Conservation (phyloP, 371 early-diverging fungal species). For the Blakeslea trispora region DNA sequence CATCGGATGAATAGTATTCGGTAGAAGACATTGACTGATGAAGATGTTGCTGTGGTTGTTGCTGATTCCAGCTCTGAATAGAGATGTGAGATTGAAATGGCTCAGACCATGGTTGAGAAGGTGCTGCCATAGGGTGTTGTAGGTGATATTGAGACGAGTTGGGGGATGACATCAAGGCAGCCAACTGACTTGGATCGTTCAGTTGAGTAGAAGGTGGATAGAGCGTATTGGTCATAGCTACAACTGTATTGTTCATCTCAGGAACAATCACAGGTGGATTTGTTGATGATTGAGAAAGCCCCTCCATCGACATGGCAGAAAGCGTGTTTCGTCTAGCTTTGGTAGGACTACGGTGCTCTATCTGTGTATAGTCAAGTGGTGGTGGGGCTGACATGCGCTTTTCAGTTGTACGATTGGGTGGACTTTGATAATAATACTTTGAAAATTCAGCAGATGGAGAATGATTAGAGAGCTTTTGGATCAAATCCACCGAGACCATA, state of each 20-base stretch:
- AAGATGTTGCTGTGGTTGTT: slow-evolving; percentile 12
- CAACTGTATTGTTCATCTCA: no score
- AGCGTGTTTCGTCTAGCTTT: slow-evolving; percentile 13
- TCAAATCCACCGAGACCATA: slow-evolving; percentile 21
- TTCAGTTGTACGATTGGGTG: slow-evolving; percentile 16
- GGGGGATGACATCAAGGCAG: slow-evolving; percentile 2
- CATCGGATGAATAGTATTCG: background rate
- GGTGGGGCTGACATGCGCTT: slow-evolving; percentile 32
- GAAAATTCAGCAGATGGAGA: slow-evolving; percentile 39
- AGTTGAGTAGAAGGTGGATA: slow-evolving; percentile 17
- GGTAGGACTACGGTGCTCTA: background rate
- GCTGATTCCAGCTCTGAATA: slow-evolving; percentile 9
- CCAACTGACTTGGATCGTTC: slow-evolving; percentile 11
- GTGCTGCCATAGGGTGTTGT: background rate
- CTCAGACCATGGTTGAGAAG: background rate
- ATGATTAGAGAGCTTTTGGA: slow-evolving; percentile 32
- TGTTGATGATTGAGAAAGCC: background rate
- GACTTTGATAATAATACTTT: slow-evolving; percentile 1
- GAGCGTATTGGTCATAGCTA: background rate
- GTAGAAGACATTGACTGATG: slow-evolving; percentile 4
- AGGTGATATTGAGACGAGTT: slow-evolving; percentile 1
- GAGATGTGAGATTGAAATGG: background rate
- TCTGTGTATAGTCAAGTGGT: background rate
- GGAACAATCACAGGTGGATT: slow-evolving; percentile 2
- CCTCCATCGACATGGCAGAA: background rate